Conservation (phyloP, 2,329 filamentous ascomycete species). For the Rutstroemia sp. region DNA sequence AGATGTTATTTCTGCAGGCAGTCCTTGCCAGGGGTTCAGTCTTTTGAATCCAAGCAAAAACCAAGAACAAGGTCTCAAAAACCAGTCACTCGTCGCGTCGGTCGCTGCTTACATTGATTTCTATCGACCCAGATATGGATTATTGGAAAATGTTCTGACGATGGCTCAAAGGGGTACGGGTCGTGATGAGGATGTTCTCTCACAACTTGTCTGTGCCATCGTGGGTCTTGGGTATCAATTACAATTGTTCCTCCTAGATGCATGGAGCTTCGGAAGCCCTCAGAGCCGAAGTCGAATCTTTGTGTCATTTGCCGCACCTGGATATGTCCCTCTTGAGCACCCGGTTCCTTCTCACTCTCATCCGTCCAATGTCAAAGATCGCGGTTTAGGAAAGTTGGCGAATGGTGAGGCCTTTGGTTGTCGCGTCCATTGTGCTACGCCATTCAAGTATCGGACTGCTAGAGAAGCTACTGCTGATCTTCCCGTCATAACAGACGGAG, state of each 20-base stretch:
- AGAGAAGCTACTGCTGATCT: constrained; percentile 51
- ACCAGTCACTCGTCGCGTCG: constrained; percentile 70
- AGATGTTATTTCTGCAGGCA: constrained; percentile 64
- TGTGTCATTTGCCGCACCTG: constrained; percentile 63
- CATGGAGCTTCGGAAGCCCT: constrained; percentile 59
- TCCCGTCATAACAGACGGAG: constrained; percentile 53
- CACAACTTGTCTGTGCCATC: constrained; percentile 64
- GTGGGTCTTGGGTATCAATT: constrained; percentile 74
- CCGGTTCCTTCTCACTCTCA: constrained; percentile 59
- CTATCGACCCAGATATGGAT: constrained; percentile 65
- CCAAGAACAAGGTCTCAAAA: constrained; percentile 50
- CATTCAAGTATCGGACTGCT: constrained; percentile 52
- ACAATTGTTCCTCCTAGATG: constrained; percentile 59
- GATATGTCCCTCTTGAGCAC: constrained; percentile 44
- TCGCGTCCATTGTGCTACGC: constrained; percentile 42
- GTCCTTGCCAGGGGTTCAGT: constrained; percentile 73
- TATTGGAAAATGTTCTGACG: constrained; percentile 68
- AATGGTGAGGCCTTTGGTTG: constrained; percentile 54
- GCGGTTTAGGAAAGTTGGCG: constrained; percentile 47
- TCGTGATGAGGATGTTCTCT: constrained; percentile 57
- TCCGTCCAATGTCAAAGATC: constrained; percentile 31
- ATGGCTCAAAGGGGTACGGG: constrained; percentile 45
- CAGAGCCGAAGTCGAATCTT: constrained; percentile 65
- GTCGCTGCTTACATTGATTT: constrained; percentile 69
- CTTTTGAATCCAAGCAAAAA: constrained; percentile 49